Evolutionary conservation across 805 yeast genomes (phyloP).

Genomic region (Kregervanrija delftensis): DNA sequence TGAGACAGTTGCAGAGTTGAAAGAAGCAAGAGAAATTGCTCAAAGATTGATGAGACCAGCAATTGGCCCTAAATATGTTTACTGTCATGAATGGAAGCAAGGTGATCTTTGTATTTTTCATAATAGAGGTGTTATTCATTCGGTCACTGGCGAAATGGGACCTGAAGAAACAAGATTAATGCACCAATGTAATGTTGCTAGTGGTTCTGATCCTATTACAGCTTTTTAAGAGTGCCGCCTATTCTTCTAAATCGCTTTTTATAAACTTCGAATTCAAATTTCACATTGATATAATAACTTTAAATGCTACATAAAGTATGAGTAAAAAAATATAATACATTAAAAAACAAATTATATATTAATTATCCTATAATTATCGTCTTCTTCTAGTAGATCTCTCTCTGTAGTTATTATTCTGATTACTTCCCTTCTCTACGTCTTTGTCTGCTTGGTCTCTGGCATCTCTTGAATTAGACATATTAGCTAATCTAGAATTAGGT

Average conservation of each 20-base stretch:
- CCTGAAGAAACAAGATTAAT: slow-evolving; percentile 73
- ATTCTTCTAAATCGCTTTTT: slow-evolving; percentile 1
- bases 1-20: slow-evolving; percentile 53
- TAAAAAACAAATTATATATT: no score
- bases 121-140: slow-evolving; percentile 88
- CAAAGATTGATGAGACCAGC: slow-evolving; percentile 82
- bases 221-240: not conserved
- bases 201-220: slow-evolving; percentile 59
- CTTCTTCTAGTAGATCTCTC: slow-evolving; percentile 14
- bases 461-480: slow-evolving; percentile 15
- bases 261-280: no score
- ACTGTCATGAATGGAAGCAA: slow-evolving; percentile 75
- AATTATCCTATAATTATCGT: not conserved
- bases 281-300: no score
- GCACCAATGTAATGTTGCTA: slow-evolving; percentile 93
- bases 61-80: slow-evolving; percentile 63
- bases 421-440: slow-evolving; percentile 18
- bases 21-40: slow-evolving; percentile 66
- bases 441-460: slow-evolving; percentile 25
- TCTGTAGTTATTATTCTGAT: slow-evolving; percentile 13
- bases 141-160: slow-evolving; percentile 84
- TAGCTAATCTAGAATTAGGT: slow-evolving; percentile 16
- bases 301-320: no score
- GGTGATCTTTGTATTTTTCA: slow-evolving; percentile 85
- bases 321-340: no score